Evolutionary conservation across 2,329 filamentous ascomycete species (phyloP).

Genomic region (Pyrenochaeta sp.): DNA sequence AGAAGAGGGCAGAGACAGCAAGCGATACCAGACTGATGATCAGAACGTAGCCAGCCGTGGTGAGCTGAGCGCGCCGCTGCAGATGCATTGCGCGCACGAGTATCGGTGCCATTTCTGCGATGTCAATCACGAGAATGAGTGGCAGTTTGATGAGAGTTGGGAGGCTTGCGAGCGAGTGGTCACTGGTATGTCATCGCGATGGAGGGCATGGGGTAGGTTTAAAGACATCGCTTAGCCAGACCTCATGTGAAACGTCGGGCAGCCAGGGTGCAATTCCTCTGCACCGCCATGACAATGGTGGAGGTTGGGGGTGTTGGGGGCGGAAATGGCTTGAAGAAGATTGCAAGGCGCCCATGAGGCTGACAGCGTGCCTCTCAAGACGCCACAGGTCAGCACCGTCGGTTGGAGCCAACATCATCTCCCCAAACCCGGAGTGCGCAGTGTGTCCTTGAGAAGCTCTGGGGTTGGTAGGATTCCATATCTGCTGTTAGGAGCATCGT

Average conservation of each 20-base stretch:
- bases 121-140: not conserved
- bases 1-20: slow-evolving; percentile 6
- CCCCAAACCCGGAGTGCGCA: too few relatives aligned
- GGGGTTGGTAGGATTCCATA: too few relatives aligned
- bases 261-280: not conserved
- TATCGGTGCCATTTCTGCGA: slow-evolving; percentile 10
- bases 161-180: not conserved
- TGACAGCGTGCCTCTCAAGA: too few relatives aligned
- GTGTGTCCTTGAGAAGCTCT: too few relatives aligned
- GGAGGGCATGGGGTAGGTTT: not conserved
- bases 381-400: too few relatives aligned
- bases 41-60: not conserved
- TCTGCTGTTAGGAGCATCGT: too few relatives aligned
- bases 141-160: not conserved
- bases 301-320: slow-evolving; percentile 10
- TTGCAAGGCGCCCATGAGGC: too few relatives aligned
- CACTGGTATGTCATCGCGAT: not conserved
- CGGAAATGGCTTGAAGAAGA: slow-evolving; percentile 3
- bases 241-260: not conserved
- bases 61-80: slow-evolving; percentile 11
- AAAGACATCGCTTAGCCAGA: not conserved
- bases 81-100: slow-evolving; percentile 1
- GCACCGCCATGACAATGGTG: slow-evolving; percentile 2
- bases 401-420: too few relatives aligned
- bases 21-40: slow-evolving; percentile 6